These are phyloP conservation scores for Liriodendron chinense DNA, from an alignment of 164 flowering plant species.

Conservation along the genomic window DNA sequence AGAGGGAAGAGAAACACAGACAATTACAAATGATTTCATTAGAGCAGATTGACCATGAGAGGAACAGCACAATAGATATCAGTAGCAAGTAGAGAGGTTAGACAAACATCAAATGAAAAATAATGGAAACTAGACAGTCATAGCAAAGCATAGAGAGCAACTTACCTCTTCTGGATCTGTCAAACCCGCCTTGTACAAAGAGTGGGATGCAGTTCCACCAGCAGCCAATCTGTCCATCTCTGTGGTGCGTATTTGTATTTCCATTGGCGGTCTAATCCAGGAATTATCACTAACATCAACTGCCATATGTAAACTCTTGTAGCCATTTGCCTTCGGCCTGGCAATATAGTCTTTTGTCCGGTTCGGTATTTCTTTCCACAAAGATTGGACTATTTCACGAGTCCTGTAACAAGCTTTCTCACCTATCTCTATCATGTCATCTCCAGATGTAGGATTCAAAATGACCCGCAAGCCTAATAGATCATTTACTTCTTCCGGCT, in stretches of 20 bases:
- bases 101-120: slow-evolving; percentile 2
- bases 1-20: not conserved
- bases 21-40: not conserved
- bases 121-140: not conserved
- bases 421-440: slow-evolving; percentile 33
- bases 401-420: slow-evolving; percentile 81
- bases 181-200: slow-evolving; percentile 84
- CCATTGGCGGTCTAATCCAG: slow-evolving; percentile 60
- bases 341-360: slow-evolving; percentile 81
- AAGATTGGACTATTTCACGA: slow-evolving; percentile 49
- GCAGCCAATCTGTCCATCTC: slow-evolving; percentile 80
- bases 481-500: slow-evolving; percentile 78
- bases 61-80: not conserved
- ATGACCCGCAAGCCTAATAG: slow-evolving; percentile 72
- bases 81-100: not conserved
- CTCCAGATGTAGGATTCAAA: slow-evolving; percentile 49
- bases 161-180: slow-evolving; percentile 86
- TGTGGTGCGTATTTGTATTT: slow-evolving; percentile 79
- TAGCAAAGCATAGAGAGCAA: not conserved
- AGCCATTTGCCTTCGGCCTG: slow-evolving; percentile 85
- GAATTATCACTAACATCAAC: slow-evolving; percentile 72
- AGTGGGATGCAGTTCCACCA: slow-evolving; percentile 82
- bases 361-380: slow-evolving; percentile 80
- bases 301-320: slow-evolving; percentile 87
- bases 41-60: not conserved